A percentile compares a stretch with the other conserved stretches of the same genome.
These are phyloP conservation scores for Pythium pyrilobum DNA, from an alignment of 352 stramenopile genomes.

Conservation along the genomic window DNA sequence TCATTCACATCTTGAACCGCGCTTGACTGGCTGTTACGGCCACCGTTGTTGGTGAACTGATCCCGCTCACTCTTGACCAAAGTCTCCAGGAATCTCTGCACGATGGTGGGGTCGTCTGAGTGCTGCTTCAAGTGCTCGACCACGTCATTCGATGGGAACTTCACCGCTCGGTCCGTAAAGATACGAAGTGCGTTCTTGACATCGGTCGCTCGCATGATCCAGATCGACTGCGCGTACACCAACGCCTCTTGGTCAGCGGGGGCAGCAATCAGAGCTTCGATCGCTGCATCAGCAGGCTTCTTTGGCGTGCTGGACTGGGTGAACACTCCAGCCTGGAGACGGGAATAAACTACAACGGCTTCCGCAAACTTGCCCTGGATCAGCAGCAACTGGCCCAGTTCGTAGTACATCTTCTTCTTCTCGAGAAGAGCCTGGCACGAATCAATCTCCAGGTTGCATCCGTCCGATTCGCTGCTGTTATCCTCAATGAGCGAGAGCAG, in stretches of 20 bases:
- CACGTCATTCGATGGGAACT: conserved; percentile 72
- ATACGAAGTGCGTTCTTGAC: conserved; percentile 77
- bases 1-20: conserved; percentile 43
- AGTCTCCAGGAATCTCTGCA: conserved; percentile 80
- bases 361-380: conserved; percentile 65
- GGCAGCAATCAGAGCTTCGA: conserved; percentile 81
- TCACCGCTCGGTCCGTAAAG: conserved; percentile 70
- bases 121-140: conserved; percentile 72
- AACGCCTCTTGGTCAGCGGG: conserved; percentile 75
- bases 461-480: conserved; percentile 43
- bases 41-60: conserved; percentile 13
- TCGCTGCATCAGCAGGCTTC: conserved; percentile 84
- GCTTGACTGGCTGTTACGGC: conserved; percentile 8
- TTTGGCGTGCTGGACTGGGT: conserved; percentile 85
- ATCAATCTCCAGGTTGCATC: conserved; percentile 58
- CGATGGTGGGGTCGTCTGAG: conserved; percentile 63
- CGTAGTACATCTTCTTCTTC: conserved; percentile 79
- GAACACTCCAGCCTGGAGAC: conserved; percentile 70
- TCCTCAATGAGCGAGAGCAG: conserved; percentile 71
- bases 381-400: conserved; percentile 61
- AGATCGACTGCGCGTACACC: conserved; percentile 85
- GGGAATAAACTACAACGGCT: conserved; percentile 78
- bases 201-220: conserved; percentile 73
- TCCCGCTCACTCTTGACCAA: conserved; percentile 52
- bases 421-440: conserved; percentile 58